Percentiles rank a stretch among this genome's conserved stretches.
These are phyloP conservation scores for Trametes polyzona DNA, from an alignment of 1,284 basidiomycete genomes.

Conservation along the genomic window DNA sequence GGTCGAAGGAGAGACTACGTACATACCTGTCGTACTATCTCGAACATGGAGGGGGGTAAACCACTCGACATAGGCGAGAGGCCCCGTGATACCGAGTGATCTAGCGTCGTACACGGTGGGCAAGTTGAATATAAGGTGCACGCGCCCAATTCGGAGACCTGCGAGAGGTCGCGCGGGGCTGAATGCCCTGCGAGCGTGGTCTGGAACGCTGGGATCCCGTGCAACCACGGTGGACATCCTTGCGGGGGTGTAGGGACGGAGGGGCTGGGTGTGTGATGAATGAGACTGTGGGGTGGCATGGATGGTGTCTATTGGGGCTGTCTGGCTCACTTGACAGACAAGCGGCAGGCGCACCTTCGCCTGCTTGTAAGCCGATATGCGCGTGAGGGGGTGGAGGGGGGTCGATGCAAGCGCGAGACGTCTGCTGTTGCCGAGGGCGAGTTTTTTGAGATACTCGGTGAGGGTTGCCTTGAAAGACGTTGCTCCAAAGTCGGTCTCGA, in stretches of 20 bases:
- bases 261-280: background rate
- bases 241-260: background rate
- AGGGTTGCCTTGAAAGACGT: slow-evolving; percentile 3
- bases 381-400: background rate
- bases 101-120: background rate
- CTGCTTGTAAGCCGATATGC: slow-evolving; percentile 6
- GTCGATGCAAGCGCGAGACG: background rate
- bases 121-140: slow-evolving; percentile 1
- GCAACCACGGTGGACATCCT: slow-evolving; percentile 3
- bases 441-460: background rate
- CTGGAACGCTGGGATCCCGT: background rate
- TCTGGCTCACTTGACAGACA: background rate
- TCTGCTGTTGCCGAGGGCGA: background rate
- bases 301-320: background rate
- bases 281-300: background rate
- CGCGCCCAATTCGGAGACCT: slow-evolving; percentile 1
- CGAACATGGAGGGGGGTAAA: slow-evolving; percentile 2
- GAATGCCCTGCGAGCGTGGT: background rate
- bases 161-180: background rate
- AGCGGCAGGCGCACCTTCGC: background rate
- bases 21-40: slow-evolving; percentile 1
- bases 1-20: background rate
- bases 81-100: background rate
- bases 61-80: slow-evolving; percentile 5
- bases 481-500: background rate